Evolutionary conservation across 2,329 filamentous ascomycete genomes (phyloP).

Genomic region (Diaporthe sp.): DNA sequence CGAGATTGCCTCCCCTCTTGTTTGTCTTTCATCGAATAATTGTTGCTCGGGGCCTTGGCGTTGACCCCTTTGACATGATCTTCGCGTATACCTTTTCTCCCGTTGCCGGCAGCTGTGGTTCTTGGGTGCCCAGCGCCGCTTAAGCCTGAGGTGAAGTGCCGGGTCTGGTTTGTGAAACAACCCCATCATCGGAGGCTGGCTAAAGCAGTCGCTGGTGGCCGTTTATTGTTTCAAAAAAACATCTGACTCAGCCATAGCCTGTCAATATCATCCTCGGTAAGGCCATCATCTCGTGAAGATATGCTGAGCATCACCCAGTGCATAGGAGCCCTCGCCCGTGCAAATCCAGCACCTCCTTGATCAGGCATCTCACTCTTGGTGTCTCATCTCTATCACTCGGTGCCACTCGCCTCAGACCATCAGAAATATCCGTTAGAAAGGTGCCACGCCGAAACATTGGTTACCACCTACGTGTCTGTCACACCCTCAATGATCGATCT

Average conservation of each 20-base stretch:
- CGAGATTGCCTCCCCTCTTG: constrained; percentile 2
- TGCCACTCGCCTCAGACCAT: not conserved
- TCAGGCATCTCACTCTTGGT: not conserved
- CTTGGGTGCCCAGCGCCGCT: not conserved
- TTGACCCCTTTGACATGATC: not conserved
- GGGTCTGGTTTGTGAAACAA: constrained; percentile 20
- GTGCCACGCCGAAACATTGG: not conserved
- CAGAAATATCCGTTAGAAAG: no score
- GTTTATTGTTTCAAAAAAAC: constrained; percentile 20
- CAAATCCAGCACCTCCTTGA: not conserved
- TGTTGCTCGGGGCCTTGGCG: not conserved
- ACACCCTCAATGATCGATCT: not conserved
- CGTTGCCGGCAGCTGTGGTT: not conserved
- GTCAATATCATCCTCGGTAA: constrained; percentile 20
- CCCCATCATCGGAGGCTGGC: not conserved
- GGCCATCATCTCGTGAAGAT: constrained; percentile 2
- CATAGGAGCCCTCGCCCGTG: not conserved
- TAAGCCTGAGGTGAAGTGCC: constrained; percentile 11
- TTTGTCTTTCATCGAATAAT: constrained; percentile 20
- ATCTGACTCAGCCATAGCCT: constrained; percentile 15
- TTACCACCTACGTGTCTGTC: not conserved
- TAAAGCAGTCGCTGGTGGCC: not conserved
- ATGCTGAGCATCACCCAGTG: not conserved
- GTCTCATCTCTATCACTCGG: constrained; percentile 1
- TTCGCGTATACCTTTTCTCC: not conserved